Evolutionary conservation across 2,329 filamentous ascomycete species (phyloP), one percentile per base, ranked within the genome.

Genomic region (Penicillium decumbens): DNA sequence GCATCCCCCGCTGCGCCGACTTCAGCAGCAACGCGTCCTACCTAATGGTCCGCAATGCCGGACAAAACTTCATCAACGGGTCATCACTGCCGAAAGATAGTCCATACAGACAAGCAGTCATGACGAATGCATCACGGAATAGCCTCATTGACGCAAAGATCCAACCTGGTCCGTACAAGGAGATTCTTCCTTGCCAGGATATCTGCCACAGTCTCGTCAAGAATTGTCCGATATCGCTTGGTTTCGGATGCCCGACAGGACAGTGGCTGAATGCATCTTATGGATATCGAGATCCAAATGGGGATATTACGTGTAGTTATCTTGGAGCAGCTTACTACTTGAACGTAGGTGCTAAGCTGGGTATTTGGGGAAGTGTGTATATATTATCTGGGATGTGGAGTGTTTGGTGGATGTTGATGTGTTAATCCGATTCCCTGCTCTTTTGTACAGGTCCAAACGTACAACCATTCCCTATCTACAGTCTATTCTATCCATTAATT

Each of bases 1-100:
- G 84, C 13, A 93, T 98, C 54, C 93, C 93, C 1, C 87, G 91
- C 27, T 98, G 93, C 74, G 85, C 89, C 63, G 92, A 96, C 72
- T 93, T 88, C 61, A 81, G 78, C 43, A 81, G 77, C 42, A 62
- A 68, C 1, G 74, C 76, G 12, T 45, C 75, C 1, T 83, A 74
- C 63, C 77, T 89, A 2, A 80, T 84, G 52, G 75, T 79, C 18
- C 86, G 93, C 40, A 93, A 92, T 62, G 79, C 89, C 45, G 82
- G 77, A 28, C 81, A 85, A 51, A 61, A 78, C 0, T 92, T 91
- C 60, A 79, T 85, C 15, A 86, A 95, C 64, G 83, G 85, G n/a
- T 80, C 80, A 0, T 63, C 62, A 2, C 71, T 83, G 0, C 71
- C 76, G 1, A 64, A 71, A 8, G 60, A 73, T 35, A 58, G 68